Evolutionary conservation across 148 eudicot genomes (phyloP).

Genomic region (Hydrangea macrophylla): DNA sequence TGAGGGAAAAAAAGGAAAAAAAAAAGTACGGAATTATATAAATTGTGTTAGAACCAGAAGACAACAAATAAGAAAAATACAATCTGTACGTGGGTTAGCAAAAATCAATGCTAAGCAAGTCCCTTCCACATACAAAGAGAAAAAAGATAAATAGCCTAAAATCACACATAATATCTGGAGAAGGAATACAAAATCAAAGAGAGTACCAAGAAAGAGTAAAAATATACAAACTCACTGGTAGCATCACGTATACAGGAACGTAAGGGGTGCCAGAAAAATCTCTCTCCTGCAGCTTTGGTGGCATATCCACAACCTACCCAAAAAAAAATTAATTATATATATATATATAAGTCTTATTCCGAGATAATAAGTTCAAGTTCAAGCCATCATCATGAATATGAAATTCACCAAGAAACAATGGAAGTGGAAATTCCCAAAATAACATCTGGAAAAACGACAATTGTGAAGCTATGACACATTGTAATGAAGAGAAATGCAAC

Average conservation of each 20-base stretch:
- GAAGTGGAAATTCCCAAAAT: neutral
- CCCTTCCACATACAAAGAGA: neutral
- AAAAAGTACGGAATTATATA: too few relatives aligned
- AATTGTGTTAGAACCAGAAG: constrained; percentile 6
- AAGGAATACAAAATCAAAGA: neutral
- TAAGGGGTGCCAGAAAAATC: constrained; percentile 73
- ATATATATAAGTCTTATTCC: too few relatives aligned
- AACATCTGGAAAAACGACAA: neutral
- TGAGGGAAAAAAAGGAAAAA: constrained; percentile 12
- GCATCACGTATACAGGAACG: constrained; percentile 79
- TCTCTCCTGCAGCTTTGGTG: constrained; percentile 47
- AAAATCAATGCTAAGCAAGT: neutral
- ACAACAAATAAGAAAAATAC: neutral
- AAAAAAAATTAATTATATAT: constrained; percentile 1
- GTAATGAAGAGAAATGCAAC: neutral
- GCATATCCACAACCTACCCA: constrained; percentile 25
- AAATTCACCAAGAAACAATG: neutral
- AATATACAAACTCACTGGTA: constrained; percentile 86
- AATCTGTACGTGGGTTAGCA: neutral
- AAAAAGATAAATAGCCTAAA: neutral
- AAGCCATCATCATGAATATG: neutral
- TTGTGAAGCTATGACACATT: neutral
- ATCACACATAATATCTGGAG: neutral
- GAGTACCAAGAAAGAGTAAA: too few relatives aligned
- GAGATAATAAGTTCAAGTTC: neutral